These are phyloP conservation scores for Alternaria tenuissima DNA, from an alignment of 2,329 filamentous ascomycete genomes.

Conservation along the genomic window DNA sequence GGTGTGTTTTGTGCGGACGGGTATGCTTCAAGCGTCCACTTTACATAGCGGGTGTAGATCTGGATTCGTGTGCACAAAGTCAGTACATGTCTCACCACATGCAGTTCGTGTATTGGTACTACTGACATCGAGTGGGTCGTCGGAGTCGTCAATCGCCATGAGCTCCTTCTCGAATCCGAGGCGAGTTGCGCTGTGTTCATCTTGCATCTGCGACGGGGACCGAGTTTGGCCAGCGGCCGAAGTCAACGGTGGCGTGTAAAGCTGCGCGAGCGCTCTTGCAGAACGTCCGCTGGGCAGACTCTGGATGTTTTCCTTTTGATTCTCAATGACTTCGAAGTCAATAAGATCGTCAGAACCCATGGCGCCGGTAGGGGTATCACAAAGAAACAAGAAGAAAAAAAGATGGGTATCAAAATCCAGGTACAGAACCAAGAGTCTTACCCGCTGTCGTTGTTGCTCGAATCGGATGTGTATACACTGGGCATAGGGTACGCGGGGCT, in stretches of 20 bases:
- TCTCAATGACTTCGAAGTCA: conserved; percentile 90
- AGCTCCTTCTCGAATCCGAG: conserved; percentile 88
- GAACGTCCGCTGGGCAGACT: conserved; percentile 87
- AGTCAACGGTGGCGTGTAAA: conserved; percentile 70
- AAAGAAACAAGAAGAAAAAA: conserved; percentile 31
- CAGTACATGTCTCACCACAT: neutral
- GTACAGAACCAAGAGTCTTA: conserved; percentile 11
- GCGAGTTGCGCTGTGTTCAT: conserved; percentile 79
- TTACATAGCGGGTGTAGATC: conserved; percentile 98
- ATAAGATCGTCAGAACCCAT: conserved; percentile 60
- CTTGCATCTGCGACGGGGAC: conserved; percentile 73
- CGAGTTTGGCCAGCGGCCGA: conserved; percentile 58
- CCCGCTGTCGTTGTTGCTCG: conserved; percentile 30
- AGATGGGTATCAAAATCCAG: conserved; percentile 7
- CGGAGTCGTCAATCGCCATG: conserved; percentile 78
- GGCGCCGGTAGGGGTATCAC: conserved; percentile 41
- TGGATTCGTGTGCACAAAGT: neutral
- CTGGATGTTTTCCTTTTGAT: conserved; percentile 98
- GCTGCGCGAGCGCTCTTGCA: conserved; percentile 83
- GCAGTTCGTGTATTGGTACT: neutral
- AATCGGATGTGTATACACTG: conserved; percentile 16
- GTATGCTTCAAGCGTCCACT: conserved; percentile 95
- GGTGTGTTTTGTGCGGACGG: conserved; percentile 91
- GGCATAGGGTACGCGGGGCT: conserved; percentile 25
- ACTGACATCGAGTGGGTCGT: conserved; percentile 86